A percentile compares a stretch with the other conserved stretches of the same genome.
Evolutionary conservation across 106 monocot genomes (phyloP).

Genomic region (Triglochin maritima): DNA sequence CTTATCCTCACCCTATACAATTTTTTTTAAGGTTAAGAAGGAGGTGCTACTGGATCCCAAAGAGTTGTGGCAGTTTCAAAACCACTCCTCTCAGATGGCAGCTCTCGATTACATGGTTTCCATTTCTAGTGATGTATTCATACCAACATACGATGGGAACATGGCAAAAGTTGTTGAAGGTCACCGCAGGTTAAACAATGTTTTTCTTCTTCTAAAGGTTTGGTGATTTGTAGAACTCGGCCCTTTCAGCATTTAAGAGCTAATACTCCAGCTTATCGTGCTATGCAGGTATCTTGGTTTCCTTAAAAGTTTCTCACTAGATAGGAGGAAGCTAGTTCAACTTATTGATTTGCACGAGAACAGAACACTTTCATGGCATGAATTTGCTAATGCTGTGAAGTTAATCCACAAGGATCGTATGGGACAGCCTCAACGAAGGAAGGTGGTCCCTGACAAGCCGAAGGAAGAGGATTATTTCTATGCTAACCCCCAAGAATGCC

Average conservation of each 20-base stretch:
- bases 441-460: conserved; percentile 29
- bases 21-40: conserved; percentile 52
- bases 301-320: conserved; percentile 41
- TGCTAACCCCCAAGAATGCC: conserved; percentile 55
- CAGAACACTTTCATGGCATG: conserved; percentile 43
- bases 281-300: conserved; percentile 51
- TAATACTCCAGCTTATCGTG: not conserved
- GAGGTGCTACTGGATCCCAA: conserved; percentile 49
- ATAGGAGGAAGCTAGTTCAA: conserved; percentile 43
- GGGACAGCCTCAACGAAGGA: conserved; percentile 38
- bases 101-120: conserved; percentile 75
- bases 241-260: not conserved
- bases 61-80: conserved; percentile 52
- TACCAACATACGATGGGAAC: conserved; percentile 76
- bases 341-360: conserved; percentile 49
- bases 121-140: conserved; percentile 51
- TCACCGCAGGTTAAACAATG: conserved; percentile 40
- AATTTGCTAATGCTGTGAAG: conserved; percentile 28
- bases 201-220: not conserved
- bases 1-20: too few species aligned
- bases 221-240: not conserved
- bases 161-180: conserved; percentile 88
- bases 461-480: conserved; percentile 82
- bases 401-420: conserved; percentile 21
- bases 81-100: conserved; percentile 79